Percentiles rank a stretch among this genome's conserved stretches.
These are phyloP conservation scores for Carpinus fangiana DNA, from an alignment of 306 rosid genomes.

Conservation along the genomic window DNA sequence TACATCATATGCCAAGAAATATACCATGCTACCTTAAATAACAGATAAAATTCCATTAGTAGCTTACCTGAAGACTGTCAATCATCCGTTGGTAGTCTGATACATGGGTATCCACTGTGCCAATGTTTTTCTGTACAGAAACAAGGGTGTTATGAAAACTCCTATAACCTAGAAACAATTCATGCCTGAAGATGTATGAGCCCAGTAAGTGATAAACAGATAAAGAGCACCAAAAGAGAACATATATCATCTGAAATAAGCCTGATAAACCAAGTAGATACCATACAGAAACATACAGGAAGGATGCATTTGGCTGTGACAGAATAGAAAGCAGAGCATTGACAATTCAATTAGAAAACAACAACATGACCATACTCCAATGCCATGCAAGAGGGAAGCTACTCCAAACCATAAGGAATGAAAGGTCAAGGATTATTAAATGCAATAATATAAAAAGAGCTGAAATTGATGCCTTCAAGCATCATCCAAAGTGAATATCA, in stretches of 20 bases:
- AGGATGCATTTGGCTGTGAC: conserved; percentile 4
- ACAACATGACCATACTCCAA: neutral
- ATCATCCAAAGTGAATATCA: neutral
- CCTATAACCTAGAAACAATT: neutral
- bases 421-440: neutral
- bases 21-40: conserved; percentile 9
- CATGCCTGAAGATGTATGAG: neutral
- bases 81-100: conserved; percentile 68
- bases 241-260: neutral
- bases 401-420: conserved; percentile 2
- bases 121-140: conserved; percentile 54
- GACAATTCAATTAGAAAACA: conserved; percentile 11
- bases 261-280: conserved; percentile 1
- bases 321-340: conserved; percentile 10
- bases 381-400: neutral
- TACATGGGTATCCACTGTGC: conserved; percentile 56
- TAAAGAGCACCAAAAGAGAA: neutral
- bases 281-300: conserved; percentile 5
- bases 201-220: neutral
- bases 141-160: neutral
- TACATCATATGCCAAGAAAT: conserved; percentile 18
- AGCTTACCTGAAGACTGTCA: conserved; percentile 58
- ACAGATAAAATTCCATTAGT: neutral
- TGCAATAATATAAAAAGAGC: conserved; percentile 5
- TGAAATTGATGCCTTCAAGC: neutral